These are phyloP conservation scores for Gyrodon lividus DNA, from an alignment of 768 basidiomycete species.

Conservation along the genomic window DNA sequence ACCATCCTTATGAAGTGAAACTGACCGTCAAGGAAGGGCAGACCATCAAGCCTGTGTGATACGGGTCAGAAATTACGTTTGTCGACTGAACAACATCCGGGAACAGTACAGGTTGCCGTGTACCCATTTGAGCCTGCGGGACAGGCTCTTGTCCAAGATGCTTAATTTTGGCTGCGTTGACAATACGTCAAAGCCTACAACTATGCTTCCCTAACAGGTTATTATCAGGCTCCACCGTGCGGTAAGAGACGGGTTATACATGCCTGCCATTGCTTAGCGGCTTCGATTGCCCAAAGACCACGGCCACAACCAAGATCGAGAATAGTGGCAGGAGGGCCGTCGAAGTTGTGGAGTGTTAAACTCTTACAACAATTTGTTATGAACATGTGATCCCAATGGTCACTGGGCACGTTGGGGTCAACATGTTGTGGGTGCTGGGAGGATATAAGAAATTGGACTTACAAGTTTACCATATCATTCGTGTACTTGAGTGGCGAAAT, in stretches of 20 bases:
- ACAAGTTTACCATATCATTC: conserved; percentile 55
- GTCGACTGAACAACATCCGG: background rate
- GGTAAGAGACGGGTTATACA: conserved; percentile 15
- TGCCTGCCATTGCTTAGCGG: conserved; percentile 66
- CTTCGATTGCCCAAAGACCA: conserved; percentile 71
- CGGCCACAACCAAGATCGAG: conserved; percentile 74
- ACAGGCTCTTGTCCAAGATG: conserved; percentile 39
- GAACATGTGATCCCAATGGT: conserved; percentile 74
- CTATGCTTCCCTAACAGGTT: conserved; percentile 43
- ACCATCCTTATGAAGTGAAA: conserved; percentile 70
- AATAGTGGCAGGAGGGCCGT: conserved; percentile 47
- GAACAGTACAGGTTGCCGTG: conserved; percentile 61
- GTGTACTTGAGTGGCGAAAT: conserved; percentile 56
- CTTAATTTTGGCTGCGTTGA: conserved; percentile 50
- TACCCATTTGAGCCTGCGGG: conserved; percentile 59
- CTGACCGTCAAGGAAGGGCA: conserved; percentile 55
- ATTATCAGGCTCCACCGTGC: background rate
- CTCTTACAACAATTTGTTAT: conserved; percentile 46
- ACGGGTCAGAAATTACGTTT: conserved; percentile 6
- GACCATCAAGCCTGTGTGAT: conserved; percentile 53
- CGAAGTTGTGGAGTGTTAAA: conserved; percentile 55
- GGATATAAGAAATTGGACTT: conserved; percentile 22
- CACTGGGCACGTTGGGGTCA: conserved; percentile 38
- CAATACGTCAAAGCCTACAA: conserved; percentile 61
- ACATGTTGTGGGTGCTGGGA: background rate